These are phyloP conservation scores for Geotrichum cucujoidarum DNA, from an alignment of 1,139 yeast species.

Conservation along the genomic window DNA sequence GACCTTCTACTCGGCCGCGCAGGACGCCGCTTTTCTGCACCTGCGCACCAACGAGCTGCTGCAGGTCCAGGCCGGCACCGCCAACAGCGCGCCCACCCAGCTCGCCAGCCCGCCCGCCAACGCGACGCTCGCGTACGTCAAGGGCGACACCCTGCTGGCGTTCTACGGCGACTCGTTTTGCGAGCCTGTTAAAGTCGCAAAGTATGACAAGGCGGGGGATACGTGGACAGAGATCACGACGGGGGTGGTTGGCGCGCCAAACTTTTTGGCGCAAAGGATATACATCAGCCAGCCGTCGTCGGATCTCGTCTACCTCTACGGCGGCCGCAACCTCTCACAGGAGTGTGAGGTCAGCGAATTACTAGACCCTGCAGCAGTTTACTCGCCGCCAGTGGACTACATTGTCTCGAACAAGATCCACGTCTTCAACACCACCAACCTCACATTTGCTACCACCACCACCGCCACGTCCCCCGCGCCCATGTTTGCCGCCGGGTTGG, in stretches of 20 bases:
- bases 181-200: constrained; percentile 21
- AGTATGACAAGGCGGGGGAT: constrained; percentile 19
- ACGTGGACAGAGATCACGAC: constrained; percentile 24
- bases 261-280: constrained; percentile 32
- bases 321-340: constrained; percentile 37
- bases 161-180: constrained; percentile 22
- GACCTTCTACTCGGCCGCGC: constrained; percentile 21
- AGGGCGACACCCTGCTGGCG: constrained; percentile 20
- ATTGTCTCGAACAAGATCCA: constrained; percentile 40
- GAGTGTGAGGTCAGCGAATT: constrained; percentile 10
- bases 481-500: constrained; percentile 43
- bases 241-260: constrained; percentile 18
- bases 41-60: constrained; percentile 21
- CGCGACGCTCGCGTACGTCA: constrained; percentile 22
- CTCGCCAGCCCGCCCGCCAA: constrained; percentile 24
- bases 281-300: constrained; percentile 40
- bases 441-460: constrained; percentile 31
- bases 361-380: constrained; percentile 20
- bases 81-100: constrained; percentile 9
- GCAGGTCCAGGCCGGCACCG: constrained; percentile 17
- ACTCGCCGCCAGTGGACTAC: constrained; percentile 24
- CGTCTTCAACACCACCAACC: constrained; percentile 34
- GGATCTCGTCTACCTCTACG: constrained; percentile 45
- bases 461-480: constrained; percentile 45
- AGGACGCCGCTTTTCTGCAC: constrained; percentile 21